These are phyloP conservation scores for Knufia petricola DNA, from an alignment of 2,329 filamentous ascomycete species.

Conservation along the genomic window DNA sequence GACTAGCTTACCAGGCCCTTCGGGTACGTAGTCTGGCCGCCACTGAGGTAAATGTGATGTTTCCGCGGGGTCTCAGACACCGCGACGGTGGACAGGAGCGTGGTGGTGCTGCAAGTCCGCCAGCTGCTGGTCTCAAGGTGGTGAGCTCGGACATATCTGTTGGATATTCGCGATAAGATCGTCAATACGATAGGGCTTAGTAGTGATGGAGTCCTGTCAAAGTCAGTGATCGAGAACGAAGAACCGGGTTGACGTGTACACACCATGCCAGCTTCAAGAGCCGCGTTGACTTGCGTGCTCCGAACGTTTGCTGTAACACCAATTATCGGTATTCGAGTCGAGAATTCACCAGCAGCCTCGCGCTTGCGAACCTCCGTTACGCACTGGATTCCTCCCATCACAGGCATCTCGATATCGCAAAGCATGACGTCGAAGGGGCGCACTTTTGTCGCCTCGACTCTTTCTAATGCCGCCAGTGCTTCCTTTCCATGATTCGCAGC, in stretches of 20 bases:
- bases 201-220: constrained; percentile 4
- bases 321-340: constrained; percentile 21
- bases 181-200: constrained; percentile 10
- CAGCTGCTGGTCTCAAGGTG: neutral
- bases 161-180: neutral
- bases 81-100: too few species aligned
- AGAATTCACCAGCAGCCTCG: too few species aligned
- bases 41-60: too few species aligned
- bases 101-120: too few species aligned
- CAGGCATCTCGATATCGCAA: constrained; percentile 74
- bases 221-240: neutral
- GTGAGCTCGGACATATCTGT: neutral
- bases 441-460: neutral
- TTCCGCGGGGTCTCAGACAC: too few species aligned
- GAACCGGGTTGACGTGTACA: neutral
- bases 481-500: constrained; percentile 31
- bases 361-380: constrained; percentile 54
- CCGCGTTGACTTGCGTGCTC: constrained; percentile 46
- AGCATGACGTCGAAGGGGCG: constrained; percentile 38
- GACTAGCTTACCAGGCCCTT: too few species aligned
- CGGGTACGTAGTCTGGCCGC: too few species aligned
- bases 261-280: neutral
- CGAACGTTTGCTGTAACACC: constrained; percentile 60
- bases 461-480: constrained; percentile 31
- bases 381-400: constrained; percentile 70